Conservation (phyloP, 1,284 basidiomycete species). For the Clitocybe nebularis region DNA sequence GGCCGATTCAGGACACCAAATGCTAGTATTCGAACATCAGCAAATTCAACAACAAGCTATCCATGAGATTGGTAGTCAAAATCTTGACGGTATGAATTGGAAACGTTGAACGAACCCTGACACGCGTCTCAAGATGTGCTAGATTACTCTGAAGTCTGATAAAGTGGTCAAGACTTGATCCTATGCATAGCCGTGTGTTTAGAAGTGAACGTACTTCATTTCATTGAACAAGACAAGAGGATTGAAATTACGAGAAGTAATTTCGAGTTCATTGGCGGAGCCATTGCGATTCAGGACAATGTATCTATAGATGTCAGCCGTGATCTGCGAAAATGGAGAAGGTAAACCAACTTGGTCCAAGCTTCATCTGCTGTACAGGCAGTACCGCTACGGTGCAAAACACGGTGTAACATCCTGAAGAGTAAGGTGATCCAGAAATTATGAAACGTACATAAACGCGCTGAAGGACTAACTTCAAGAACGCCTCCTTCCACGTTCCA, state of each 20-base stretch:
- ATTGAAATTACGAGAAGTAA: slow-evolving; percentile 61
- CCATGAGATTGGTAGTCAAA: slow-evolving; percentile 12
- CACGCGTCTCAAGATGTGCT: slow-evolving; percentile 56
- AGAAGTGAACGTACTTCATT: slow-evolving; percentile 54
- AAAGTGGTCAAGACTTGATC: slow-evolving; percentile 8
- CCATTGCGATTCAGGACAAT: slow-evolving; percentile 71
- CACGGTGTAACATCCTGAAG: slow-evolving; percentile 51
- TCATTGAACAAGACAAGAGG: slow-evolving; percentile 66
- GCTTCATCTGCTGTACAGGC: slow-evolving; percentile 74
- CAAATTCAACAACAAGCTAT: slow-evolving; percentile 64
- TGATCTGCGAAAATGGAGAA: slow-evolving; percentile 7
- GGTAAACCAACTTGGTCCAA: slow-evolving; percentile 65
- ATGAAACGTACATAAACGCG: slow-evolving; percentile 5
- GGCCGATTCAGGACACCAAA: slow-evolving; percentile 62
- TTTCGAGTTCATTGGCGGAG: slow-evolving; percentile 64
- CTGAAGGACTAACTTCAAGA: slow-evolving; percentile 45
- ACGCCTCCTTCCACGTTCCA: slow-evolving; percentile 55
- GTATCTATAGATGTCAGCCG: slow-evolving; percentile 43
- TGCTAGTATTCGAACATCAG: slow-evolving; percentile 70
- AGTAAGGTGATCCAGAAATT: slow-evolving; percentile 1
- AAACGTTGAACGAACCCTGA: slow-evolving; percentile 41
- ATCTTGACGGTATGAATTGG: slow-evolving; percentile 2
- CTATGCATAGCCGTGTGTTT: background rate
- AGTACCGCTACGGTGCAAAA: slow-evolving; percentile 62
- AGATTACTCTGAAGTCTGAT: slow-evolving; percentile 60